These are phyloP conservation scores for Gleditsia sinensis DNA, from an alignment of 306 rosid genomes.

Conservation along the genomic window DNA sequence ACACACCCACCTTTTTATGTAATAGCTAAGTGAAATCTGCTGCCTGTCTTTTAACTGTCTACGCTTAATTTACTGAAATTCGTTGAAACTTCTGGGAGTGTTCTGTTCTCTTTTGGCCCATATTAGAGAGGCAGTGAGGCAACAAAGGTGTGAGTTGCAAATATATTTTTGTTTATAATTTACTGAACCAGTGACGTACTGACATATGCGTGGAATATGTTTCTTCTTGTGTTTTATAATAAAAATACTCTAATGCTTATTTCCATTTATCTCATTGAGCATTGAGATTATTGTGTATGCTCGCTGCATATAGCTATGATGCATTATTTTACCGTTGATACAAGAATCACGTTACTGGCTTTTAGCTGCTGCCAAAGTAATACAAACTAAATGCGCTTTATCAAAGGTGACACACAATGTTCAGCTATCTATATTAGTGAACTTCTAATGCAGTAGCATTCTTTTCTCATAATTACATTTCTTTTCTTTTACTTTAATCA, in stretches of 20 bases:
- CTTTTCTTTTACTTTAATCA: neutral
- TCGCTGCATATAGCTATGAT: neutral
- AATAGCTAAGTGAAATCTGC: neutral
- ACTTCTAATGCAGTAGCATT: neutral
- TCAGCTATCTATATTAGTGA: neutral
- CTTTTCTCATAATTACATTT: neutral
- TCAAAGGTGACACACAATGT: neutral
- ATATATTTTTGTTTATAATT: conserved; percentile 17
- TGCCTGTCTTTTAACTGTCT: neutral
- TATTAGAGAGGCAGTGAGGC: conserved; percentile 14
- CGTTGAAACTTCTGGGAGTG: neutral
- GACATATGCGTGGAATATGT: neutral
- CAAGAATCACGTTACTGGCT: conserved; percentile 16
- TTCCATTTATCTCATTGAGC: neutral
- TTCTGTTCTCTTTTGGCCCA: conserved; percentile 8
- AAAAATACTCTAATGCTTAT: neutral
- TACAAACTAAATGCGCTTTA: neutral
- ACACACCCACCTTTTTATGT: neutral
- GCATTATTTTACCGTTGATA: neutral
- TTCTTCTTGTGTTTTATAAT: neutral
- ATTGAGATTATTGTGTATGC: neutral
- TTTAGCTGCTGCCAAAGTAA: conserved; percentile 7
- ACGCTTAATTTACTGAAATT: conserved; percentile 5
- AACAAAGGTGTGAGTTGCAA: neutral
- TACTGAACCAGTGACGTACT: conserved; percentile 11